A percentile compares a stretch with the other conserved stretches of the same genome.
Conservation (phyloP, 2,329 filamentous ascomycete genomes). For the Claviceps sp. region DNA sequence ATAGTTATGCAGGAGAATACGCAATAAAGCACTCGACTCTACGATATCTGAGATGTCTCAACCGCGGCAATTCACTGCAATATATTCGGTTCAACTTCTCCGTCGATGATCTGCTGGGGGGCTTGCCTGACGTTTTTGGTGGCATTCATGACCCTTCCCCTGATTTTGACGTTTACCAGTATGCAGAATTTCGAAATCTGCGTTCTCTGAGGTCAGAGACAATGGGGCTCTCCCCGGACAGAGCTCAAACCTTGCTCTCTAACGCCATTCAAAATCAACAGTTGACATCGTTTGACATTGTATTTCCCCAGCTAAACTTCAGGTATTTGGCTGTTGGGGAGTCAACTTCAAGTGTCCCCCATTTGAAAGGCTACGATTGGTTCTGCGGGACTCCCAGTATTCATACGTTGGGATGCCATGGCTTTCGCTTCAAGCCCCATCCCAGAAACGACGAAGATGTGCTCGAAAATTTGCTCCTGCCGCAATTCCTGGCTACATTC, state of each 20-base stretch:
- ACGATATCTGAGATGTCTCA: constrained; percentile 15
- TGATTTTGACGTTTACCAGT: neutral
- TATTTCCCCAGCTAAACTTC: constrained; percentile 15
- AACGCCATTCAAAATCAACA: constrained; percentile 15
- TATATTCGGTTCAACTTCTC: constrained; percentile 17
- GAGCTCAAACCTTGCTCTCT: constrained; percentile 13
- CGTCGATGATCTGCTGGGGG: too few species aligned
- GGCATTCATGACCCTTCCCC: neutral
- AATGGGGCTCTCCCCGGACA: constrained; percentile 14
- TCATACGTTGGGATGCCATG: too few species aligned
- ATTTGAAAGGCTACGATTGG: constrained; percentile 14
- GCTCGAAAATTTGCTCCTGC: too few species aligned
- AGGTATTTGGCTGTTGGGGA: too few species aligned
- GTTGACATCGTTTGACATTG: constrained; percentile 22
- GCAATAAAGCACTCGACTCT: constrained; percentile 8
- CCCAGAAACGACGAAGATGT: too few species aligned
- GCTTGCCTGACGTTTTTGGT: too few species aligned
- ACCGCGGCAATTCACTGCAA: constrained; percentile 10
- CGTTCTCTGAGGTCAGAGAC: constrained; percentile 16
- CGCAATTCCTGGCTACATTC: too few species aligned
- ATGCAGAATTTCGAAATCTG: constrained; percentile 14
- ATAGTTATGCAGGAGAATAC: too few species aligned
- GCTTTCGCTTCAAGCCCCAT: too few species aligned
- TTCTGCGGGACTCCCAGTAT: too few species aligned
- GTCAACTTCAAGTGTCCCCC: constrained; percentile 11